A percentile compares a stretch with the other conserved stretches of the same genome.
Conservation (phyloP, 2,329 filamentous ascomycete species). For the Aspergillus proliferans region DNA sequence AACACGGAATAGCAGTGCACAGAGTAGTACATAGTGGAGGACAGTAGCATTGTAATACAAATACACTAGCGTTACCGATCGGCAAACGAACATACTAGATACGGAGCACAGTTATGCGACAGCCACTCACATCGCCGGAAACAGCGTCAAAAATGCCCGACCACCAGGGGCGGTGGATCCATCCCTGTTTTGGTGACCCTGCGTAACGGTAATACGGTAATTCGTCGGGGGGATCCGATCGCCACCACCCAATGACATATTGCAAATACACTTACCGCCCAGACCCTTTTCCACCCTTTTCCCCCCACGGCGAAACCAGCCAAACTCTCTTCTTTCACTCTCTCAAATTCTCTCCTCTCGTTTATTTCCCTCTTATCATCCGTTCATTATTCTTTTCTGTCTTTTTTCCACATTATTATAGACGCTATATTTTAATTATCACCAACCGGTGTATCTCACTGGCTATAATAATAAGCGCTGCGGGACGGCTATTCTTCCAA, state of each 20-base stretch:
- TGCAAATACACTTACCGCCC: neutral
- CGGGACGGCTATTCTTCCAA: conserved; percentile 1
- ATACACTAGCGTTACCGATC: neutral
- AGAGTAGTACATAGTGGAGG: too few species aligned
- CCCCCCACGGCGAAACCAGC: neutral
- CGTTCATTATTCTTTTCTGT: neutral
- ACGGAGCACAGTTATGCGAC: too few species aligned
- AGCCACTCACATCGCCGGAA: neutral
- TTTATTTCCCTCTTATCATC: neutral
- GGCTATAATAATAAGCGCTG: neutral
- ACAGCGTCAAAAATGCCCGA: neutral
- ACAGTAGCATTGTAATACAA: neutral
- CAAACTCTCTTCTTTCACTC: neutral
- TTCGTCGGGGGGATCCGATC: neutral
- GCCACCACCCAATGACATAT: neutral
- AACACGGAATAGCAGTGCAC: too few species aligned
- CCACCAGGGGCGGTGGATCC: neutral
- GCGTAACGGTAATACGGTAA: neutral
- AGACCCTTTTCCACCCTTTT: neutral
- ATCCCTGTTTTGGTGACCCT: neutral
- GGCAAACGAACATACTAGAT: neutral
- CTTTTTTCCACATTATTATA: neutral
- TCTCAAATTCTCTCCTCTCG: neutral
- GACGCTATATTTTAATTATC: neutral
- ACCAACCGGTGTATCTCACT: neutral